Conservation (phyloP, 2,329 filamentous ascomycete genomes). For the Moelleriella libera region DNA sequence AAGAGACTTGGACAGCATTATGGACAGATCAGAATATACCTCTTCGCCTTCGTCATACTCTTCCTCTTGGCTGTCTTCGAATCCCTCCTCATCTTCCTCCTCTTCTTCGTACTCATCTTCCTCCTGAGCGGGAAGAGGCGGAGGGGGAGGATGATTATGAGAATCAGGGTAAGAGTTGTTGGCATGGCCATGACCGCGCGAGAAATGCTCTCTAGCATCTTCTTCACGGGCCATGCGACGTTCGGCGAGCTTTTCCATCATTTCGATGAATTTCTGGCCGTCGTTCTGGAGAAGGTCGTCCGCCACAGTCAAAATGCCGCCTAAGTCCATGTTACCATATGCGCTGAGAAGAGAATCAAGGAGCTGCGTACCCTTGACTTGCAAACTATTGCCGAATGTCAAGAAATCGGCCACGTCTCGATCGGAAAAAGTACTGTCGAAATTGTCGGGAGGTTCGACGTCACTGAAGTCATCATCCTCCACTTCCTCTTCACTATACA, state of each 20-base stretch:
- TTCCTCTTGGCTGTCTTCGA: conserved; percentile 47
- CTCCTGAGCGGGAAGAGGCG: too few species aligned
- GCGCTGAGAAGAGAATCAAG: conserved; percentile 27
- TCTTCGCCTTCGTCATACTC: conserved; percentile 66
- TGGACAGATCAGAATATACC: conserved; percentile 35
- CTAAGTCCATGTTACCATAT: conserved; percentile 43
- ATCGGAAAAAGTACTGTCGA: conserved; percentile 42
- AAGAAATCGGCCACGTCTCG: conserved; percentile 75
- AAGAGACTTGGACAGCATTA: conserved; percentile 24
- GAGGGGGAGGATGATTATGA: conserved; percentile 61
- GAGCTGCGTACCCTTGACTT: conserved; percentile 62
- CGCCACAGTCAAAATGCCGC: conserved; percentile 95
- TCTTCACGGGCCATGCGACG: conserved; percentile 94
- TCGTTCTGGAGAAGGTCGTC: conserved; percentile 98
- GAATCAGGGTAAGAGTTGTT: conserved; percentile 44
- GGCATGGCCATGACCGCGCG: conserved; percentile 42
- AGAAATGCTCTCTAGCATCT: conserved; percentile 53
- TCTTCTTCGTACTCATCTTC: conserved; percentile 66
- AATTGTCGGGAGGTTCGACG: conserved; percentile 53
- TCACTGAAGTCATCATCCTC: conserved; percentile 50
- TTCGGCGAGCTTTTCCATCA: conserved; percentile 99
- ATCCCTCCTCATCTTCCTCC: conserved; percentile 62
- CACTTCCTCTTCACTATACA: conserved; percentile 36
- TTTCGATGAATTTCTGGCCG: conserved; percentile 98
- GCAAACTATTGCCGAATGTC: conserved; percentile 93